phyloP scores from a whole-genome alignment of 257 asterid genomes.

The Solanum sparsipilum region DNA sequence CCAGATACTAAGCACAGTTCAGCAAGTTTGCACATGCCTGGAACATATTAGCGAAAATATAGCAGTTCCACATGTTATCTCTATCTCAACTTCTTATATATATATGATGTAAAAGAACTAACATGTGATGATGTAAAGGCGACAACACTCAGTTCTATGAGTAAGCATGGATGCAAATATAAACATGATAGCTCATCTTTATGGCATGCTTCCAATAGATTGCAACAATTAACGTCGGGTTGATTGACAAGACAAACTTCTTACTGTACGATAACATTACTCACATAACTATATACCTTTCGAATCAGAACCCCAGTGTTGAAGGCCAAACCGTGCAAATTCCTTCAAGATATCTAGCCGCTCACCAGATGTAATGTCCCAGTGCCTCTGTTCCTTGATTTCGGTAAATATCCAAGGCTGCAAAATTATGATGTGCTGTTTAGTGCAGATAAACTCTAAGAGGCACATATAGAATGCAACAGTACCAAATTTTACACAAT shows the following conservation, averaged over 20 bases:
- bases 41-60: background rate
- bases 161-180: background rate
- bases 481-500: background rate
- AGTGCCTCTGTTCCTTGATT: conserved; percentile 95
- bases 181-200: background rate
- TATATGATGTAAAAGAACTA: background rate
- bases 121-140: background rate
- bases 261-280: background rate
- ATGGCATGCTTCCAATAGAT: background rate
- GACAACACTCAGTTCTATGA: background rate
- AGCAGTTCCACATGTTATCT: background rate
- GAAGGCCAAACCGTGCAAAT: conserved; percentile 68
- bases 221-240: background rate
- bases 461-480: background rate
- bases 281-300: conserved; percentile 43
- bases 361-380: conserved; percentile 92
- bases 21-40: background rate
- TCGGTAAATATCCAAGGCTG: conserved; percentile 99
- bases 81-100: background rate
- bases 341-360: conserved; percentile 72
- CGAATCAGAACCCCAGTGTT: conserved; percentile 98
- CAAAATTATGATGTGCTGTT: conserved; percentile 7
- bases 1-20: background rate
- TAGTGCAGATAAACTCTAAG: background rate
- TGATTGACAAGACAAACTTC: background rate